A percentile compares a stretch with the other conserved stretches of the same genome.
These are phyloP conservation scores for Penicillium longicatenatum DNA, from an alignment of 495 filamentous ascomycete genomes.

Conservation along the genomic window DNA sequence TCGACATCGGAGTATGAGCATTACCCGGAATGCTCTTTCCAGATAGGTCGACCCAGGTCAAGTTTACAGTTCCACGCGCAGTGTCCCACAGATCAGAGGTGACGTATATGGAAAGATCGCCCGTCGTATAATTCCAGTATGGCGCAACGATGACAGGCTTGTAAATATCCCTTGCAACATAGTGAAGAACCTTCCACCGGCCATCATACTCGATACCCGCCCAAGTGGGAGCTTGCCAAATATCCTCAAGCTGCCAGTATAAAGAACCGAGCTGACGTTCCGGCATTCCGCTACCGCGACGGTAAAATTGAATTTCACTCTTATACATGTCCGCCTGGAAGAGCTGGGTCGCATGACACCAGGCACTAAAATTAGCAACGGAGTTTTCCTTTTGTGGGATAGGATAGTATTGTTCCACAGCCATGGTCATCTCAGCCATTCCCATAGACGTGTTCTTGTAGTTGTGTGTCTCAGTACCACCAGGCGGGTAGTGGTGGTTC, in stretches of 20 bases:
- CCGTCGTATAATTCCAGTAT: constrained; percentile 58
- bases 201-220: constrained; percentile 65
- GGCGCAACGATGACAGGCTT: constrained; percentile 61
- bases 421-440: constrained; percentile 66
- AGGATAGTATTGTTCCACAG: constrained; percentile 62
- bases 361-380: constrained; percentile 66
- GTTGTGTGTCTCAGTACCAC: constrained; percentile 43
- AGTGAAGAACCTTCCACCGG: constrained; percentile 67
- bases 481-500: constrained; percentile 66
- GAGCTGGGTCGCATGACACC: constrained; percentile 67
- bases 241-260: constrained; percentile 73
- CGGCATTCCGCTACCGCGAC: constrained; percentile 59
- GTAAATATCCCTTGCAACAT: constrained; percentile 62
- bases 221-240: constrained; percentile 72
- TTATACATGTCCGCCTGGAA: constrained; percentile 71
- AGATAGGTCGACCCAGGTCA: constrained; percentile 45
- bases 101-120: constrained; percentile 60
- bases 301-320: constrained; percentile 66
- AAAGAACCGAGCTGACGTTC: constrained; percentile 63
- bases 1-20: constrained; percentile 30
- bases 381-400: constrained; percentile 58
- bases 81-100: constrained; percentile 49
- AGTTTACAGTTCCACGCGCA: constrained; percentile 33
- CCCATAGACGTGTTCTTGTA: constrained; percentile 43
- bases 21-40: constrained; percentile 35